Base-by-base conservation (phyloP, 139 green algal species). In the Asterochloris erici region DNA sequence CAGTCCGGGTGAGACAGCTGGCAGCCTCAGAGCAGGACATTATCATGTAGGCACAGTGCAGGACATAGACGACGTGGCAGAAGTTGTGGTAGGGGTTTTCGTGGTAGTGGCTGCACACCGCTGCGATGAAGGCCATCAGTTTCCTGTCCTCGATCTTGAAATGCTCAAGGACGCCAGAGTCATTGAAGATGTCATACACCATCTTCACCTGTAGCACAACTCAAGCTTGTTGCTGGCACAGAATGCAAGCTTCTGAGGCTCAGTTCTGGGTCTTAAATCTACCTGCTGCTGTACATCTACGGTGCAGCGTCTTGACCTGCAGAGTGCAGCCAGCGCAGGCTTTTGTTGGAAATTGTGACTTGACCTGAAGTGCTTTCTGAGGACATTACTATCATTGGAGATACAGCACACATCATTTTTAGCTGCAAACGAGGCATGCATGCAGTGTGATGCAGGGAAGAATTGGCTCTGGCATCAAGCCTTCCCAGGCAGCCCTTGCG, bases 11-110 rank as follows among this genome's bases (percentile, higher is more conserved):
- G 26, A 95, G 85, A 60, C 86, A 29, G 27, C 82, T 66, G 28
- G 81, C 73, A 19, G 77, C 83, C 38, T 64, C n/a, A 10, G 79
- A 88, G 19, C 75, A 82, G 71, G 82, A 81, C 38, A 90, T 63
- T 17, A 94, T 80, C 91, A 95, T 84, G 83, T 85, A 94, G 19
- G 83, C 84, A n/a, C 79, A 79, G 77, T 95, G 91, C 83, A 95
- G 84, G 61, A 95, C 91, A 63, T 93, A 88, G 74, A 87, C 82
- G 63, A 90, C 91, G 80, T 95, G 91, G 78, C 86, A 86, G 82
- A 94, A 90, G 86, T 93, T 95, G 86, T 95, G 91, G 86, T 95
- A 95, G 6, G 91, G 90, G 61, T 92, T 88, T 11, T 86, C 82
- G 81, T 91, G 91, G 84, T 94, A 93, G 81, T 92, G 90, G 64